Percentiles rank a stretch among this genome's conserved stretches.
Evolutionary conservation across 345 rosid species (phyloP).

Genomic region (Aurinia saxatilis): DNA sequence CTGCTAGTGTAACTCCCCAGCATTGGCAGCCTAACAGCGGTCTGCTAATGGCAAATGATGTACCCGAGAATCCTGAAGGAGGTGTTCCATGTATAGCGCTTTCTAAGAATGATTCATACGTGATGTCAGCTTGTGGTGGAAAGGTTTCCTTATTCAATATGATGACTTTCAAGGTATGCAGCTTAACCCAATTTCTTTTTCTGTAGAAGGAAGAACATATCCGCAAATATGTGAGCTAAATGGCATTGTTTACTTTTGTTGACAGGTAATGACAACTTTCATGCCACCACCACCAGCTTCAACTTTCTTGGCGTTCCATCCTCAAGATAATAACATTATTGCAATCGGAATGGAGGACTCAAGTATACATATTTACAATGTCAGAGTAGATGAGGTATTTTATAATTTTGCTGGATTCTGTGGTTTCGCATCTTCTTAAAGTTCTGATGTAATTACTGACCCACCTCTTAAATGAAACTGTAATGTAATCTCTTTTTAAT

Average conservation of each 20-base stretch:
- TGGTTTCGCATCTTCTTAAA: not conserved
- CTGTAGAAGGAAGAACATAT: not conserved
- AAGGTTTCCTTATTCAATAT: conserved; percentile 48
- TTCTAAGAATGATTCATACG: conserved; percentile 54
- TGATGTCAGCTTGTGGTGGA: conserved; percentile 58
- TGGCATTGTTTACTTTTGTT: not conserved
- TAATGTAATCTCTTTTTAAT: not conserved
- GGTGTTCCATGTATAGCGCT: conserved; percentile 48
- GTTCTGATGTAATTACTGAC: not conserved
- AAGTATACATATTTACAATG: conserved; percentile 46
- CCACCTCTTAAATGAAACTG: not conserved
- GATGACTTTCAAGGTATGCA: conserved; percentile 49
- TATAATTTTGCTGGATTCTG: not conserved
- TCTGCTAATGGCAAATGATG: conserved; percentile 66
- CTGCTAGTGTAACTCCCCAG: conserved; percentile 50
- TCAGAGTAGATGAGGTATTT: conserved; percentile 48
- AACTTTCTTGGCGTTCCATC: conserved; percentile 51
- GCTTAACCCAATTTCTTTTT: not conserved
- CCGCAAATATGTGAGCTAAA: not conserved
- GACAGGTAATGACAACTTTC: conserved; percentile 55
- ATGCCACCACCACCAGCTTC: conserved; percentile 56
- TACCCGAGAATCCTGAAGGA: conserved; percentile 46
- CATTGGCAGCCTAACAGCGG: conserved; percentile 84
- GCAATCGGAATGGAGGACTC: conserved; percentile 59
- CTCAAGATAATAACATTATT: conserved; percentile 48